phyloP scores from a whole-genome alignment of 768 basidiomycete species.

The Panaeolus papilionaceus region DNA sequence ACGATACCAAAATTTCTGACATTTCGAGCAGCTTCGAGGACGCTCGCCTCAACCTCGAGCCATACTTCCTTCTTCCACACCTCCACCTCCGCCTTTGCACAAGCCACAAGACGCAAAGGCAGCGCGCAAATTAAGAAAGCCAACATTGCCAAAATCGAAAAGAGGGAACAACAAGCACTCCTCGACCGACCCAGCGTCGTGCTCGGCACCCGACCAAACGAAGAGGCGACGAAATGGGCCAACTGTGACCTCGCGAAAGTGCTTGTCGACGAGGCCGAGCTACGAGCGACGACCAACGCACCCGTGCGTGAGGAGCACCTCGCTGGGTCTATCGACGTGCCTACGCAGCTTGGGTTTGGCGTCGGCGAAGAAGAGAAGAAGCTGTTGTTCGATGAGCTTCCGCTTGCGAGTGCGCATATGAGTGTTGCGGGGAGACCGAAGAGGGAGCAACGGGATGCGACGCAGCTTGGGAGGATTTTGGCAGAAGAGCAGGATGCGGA shows the following conservation, averaged over 20 bases:
- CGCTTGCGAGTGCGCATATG: constrained; percentile 51
- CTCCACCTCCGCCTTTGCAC: constrained; percentile 28
- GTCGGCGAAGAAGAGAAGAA: constrained; percentile 62
- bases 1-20: background rate
- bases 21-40: constrained; percentile 26
- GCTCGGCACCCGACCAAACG: constrained; percentile 71
- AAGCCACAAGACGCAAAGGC: constrained; percentile 23
- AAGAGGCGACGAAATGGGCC: constrained; percentile 68
- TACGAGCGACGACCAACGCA: constrained; percentile 34
- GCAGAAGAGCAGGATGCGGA: constrained; percentile 39
- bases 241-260: constrained; percentile 68
- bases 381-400: constrained; percentile 72
- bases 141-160: constrained; percentile 52
- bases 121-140: constrained; percentile 30
- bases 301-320: constrained; percentile 26
- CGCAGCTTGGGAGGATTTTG: constrained; percentile 20
- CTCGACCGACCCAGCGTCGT: constrained; percentile 67
- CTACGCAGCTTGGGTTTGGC: constrained; percentile 68
- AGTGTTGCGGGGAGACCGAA: constrained; percentile 16
- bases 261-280: constrained; percentile 61
- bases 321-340: constrained; percentile 50
- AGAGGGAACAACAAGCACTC: constrained; percentile 42
- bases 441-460: background rate
- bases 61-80: constrained; percentile 32
- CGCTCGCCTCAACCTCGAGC: constrained; percentile 26